Percentiles rank a stretch among this genome's conserved stretches.
These are phyloP conservation scores for Leucocoprinus birnbaumii DNA, from an alignment of 768 basidiomycete genomes.

Conservation along the genomic window DNA sequence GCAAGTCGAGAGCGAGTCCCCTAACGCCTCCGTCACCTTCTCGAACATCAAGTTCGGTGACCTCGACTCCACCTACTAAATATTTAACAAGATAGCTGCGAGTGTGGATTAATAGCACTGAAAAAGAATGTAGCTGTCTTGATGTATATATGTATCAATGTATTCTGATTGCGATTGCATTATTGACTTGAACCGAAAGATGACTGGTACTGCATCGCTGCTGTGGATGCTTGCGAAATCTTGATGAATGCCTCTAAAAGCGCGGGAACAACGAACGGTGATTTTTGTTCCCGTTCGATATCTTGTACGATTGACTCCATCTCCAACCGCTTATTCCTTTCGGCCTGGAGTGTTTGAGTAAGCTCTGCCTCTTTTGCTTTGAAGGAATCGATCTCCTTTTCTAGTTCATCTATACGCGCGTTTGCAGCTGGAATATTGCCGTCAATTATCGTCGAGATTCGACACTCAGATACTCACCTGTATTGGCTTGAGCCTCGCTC, in stretches of 20 bases:
- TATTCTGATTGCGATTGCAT: background rate
- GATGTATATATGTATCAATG: background rate
- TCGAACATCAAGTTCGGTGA: constrained; percentile 22
- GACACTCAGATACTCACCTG: background rate
- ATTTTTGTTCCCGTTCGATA: constrained; percentile 44
- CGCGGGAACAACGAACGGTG: constrained; percentile 57
- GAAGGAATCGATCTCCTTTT: background rate
- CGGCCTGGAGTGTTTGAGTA: background rate
- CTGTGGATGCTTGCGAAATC: constrained; percentile 43
- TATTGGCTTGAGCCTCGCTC: background rate
- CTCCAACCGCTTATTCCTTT: constrained; percentile 28
- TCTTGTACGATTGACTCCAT: constrained; percentile 43
- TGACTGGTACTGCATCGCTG: constrained; percentile 15
- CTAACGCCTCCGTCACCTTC: constrained; percentile 19
- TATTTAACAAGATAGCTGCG: background rate
- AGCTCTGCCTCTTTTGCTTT: background rate
- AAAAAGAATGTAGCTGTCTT: background rate
- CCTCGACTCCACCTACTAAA: constrained; percentile 13
- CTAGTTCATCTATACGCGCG: background rate
- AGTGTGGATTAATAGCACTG: background rate
- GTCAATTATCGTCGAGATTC: background rate
- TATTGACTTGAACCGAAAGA: background rate
- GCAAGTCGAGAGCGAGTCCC: constrained; percentile 11
- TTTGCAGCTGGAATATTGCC: background rate
- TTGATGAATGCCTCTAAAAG: constrained; percentile 50